phyloP scores from a whole-genome alignment of 192 early-diverging fungal genomes.

The Coemansia sp. region DNA sequence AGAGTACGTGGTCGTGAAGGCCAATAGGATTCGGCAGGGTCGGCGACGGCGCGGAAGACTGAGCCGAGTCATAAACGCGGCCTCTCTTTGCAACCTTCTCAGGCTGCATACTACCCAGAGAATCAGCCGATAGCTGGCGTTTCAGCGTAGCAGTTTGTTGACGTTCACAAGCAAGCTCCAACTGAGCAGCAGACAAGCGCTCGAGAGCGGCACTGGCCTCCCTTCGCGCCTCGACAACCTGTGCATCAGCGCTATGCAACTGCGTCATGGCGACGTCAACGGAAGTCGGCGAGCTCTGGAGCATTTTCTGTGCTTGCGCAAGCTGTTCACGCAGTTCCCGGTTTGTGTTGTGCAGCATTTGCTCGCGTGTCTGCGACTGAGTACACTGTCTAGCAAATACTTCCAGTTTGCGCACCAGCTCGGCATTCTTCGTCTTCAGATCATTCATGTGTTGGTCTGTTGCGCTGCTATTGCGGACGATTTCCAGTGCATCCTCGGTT shows the following conservation, averaged over 20 bases:
- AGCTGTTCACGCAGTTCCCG: slow-evolving; percentile 28
- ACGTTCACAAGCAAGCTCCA: slow-evolving; percentile 8
- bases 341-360: slow-evolving; percentile 17
- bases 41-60: neutral
- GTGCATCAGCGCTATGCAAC: slow-evolving; percentile 14
- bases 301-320: slow-evolving; percentile 7
- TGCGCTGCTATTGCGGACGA: neutral
- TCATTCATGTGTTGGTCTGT: neutral
- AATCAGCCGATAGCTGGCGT: slow-evolving; percentile 9
- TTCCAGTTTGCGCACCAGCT: neutral
- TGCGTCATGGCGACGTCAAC: slow-evolving; percentile 9
- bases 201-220: neutral
- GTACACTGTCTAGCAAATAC: slow-evolving; percentile 2
- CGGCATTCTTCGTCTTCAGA: no score
- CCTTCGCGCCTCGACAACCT: slow-evolving; percentile 17
- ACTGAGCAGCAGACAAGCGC: slow-evolving; percentile 4
- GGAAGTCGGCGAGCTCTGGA: slow-evolving; percentile 1
- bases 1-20: slow-evolving; percentile 11
- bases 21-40: neutral
- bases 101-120: neutral
- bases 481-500: slow-evolving; percentile 1
- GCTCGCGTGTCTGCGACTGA: slow-evolving; percentile 16
- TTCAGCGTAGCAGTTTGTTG: neutral
- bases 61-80: neutral
- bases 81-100: slow-evolving; percentile 20